Conservation (phyloP, 352 stramenopile species). For the Globisporangium paroecandrum region DNA sequence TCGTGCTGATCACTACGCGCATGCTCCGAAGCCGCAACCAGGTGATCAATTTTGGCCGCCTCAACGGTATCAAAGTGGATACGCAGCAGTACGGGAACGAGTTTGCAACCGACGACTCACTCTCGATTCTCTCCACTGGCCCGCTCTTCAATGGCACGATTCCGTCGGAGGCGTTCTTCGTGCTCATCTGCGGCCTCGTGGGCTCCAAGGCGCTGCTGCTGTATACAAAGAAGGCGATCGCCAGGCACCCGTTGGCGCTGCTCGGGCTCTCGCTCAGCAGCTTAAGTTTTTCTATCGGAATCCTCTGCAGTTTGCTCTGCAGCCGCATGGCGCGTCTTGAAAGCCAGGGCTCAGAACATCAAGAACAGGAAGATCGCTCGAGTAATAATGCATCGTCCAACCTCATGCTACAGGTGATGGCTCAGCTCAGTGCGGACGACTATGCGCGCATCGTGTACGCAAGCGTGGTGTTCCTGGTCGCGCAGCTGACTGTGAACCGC, state of each 20-base stretch:
- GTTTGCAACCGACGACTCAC: conserved; percentile 72
- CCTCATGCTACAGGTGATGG: background rate
- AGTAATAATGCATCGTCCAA: background rate
- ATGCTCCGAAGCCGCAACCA: conserved; percentile 75
- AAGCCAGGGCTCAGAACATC: background rate
- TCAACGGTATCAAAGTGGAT: conserved; percentile 62
- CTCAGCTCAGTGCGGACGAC: conserved; percentile 27
- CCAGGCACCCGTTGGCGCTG: background rate
- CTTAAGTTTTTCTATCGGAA: conserved; percentile 24
- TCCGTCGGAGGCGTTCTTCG: conserved; percentile 25
- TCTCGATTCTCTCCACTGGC: conserved; percentile 77
- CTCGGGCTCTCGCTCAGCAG: conserved; percentile 11
- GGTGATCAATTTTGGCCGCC: conserved; percentile 84
- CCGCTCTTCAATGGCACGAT: conserved; percentile 34
- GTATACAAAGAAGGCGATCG: background rate
- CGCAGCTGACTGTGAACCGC: conserved; percentile 8
- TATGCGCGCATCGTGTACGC: conserved; percentile 53
- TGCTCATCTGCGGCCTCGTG: conserved; percentile 37
- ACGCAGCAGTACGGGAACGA: conserved; percentile 49
- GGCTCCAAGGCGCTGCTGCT: conserved; percentile 24
- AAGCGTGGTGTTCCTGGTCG: conserved; percentile 13
- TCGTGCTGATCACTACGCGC: conserved; percentile 46
- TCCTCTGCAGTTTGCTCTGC: conserved; percentile 23
- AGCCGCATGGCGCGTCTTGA: conserved; percentile 12
- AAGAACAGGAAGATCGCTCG: background rate